These are phyloP conservation scores for Solanum hybrid DNA, from an alignment of 305 asterid species.

Conservation along the genomic window DNA sequence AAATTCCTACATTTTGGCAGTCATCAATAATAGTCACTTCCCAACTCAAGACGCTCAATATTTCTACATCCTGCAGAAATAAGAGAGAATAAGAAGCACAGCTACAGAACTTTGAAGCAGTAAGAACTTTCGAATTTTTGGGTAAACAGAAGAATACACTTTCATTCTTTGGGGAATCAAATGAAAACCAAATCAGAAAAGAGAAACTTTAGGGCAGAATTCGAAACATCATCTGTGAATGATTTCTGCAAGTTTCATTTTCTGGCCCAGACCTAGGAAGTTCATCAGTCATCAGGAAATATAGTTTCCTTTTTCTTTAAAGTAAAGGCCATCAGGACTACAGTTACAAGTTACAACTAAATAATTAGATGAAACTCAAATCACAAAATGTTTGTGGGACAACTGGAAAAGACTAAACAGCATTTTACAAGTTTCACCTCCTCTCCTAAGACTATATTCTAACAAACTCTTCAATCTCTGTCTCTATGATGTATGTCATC, in stretches of 20 bases:
- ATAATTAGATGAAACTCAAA: neutral
- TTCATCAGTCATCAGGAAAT: neutral
- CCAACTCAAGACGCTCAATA: slow-evolving; percentile 39
- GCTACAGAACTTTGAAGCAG: slow-evolving; percentile 7
- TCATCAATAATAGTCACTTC: slow-evolving; percentile 53
- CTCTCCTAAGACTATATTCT: neutral
- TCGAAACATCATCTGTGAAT: neutral
- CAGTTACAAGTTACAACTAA: neutral
- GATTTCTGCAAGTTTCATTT: neutral
- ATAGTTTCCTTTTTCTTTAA: neutral
- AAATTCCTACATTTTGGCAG: slow-evolving; percentile 25
- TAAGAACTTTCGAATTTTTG: neutral
- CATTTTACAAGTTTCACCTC: neutral
- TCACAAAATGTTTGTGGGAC: neutral
- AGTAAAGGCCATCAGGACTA: neutral
- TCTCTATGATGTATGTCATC: neutral
- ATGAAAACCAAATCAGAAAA: neutral
- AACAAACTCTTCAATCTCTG: neutral
- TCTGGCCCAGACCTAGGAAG: neutral
- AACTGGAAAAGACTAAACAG: neutral
- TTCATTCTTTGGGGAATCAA: neutral
- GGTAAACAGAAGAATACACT: slow-evolving; percentile 1
- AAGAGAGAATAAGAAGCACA: slow-evolving; percentile 8
- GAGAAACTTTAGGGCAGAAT: neutral
- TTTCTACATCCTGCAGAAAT: slow-evolving; percentile 45